Percentiles rank a stretch among this genome's conserved stretches.
phyloP scores from a whole-genome alignment of 805 yeast species.

The Middelhovenomyces tepae region DNA sequence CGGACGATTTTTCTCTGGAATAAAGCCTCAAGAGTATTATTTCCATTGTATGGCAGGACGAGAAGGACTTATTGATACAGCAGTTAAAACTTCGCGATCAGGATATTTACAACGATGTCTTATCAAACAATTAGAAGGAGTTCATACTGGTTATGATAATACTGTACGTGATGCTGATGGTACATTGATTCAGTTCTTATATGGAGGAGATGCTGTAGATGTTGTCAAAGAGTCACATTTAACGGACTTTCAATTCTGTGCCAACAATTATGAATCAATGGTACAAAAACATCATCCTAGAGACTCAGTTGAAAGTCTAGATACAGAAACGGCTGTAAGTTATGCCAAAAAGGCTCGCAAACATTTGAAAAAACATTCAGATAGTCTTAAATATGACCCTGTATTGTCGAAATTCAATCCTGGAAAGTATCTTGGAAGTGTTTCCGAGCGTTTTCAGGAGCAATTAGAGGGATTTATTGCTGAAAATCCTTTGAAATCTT shows the following conservation, averaged over 20 bases:
- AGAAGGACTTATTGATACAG: constrained; percentile 99
- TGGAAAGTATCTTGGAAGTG: constrained; percentile 83
- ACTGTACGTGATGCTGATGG: constrained; percentile 96
- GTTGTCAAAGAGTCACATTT: constrained; percentile 90
- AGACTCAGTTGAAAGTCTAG: constrained; percentile 57
- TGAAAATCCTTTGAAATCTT: constrained; percentile 36
- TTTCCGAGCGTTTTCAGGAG: constrained; percentile 79
- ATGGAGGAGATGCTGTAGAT: constrained; percentile 96
- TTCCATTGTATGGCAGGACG: constrained; percentile 99
- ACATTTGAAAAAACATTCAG: constrained; percentile 45
- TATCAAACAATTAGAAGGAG: constrained; percentile 97
- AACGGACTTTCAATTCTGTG: constrained; percentile 88
- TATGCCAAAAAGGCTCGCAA: constrained; percentile 81
- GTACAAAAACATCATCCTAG: constrained; percentile 81
- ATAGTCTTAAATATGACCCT: constrained; percentile 67
- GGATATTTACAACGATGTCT: constrained; percentile 98
- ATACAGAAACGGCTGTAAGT: constrained; percentile 70
- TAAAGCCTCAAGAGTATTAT: constrained; percentile 96
- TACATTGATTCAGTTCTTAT: constrained; percentile 82
- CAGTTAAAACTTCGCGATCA: constrained; percentile 96
- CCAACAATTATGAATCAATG: constrained; percentile 81
- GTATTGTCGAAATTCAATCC: constrained; percentile 81
- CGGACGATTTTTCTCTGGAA: constrained; percentile 95
- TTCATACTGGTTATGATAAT: constrained; percentile 87
- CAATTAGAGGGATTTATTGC: constrained; percentile 65